A percentile compares a stretch with the other conserved stretches of the same genome.
These are phyloP conservation scores for Arthrobotrys entomopaga DNA, from an alignment of 2,329 filamentous ascomycete genomes.

Conservation along the genomic window DNA sequence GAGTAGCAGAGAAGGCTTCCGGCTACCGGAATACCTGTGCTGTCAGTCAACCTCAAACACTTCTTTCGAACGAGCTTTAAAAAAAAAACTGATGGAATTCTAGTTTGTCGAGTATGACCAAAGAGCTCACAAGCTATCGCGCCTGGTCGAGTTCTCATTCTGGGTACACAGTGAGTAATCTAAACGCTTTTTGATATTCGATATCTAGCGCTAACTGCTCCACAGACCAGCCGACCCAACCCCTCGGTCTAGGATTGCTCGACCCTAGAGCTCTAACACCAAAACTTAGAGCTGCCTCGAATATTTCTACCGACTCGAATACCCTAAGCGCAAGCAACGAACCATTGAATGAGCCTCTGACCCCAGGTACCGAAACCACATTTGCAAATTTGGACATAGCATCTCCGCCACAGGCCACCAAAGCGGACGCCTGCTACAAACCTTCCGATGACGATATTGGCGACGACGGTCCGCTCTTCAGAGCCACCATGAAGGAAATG, in stretches of 20 bases:
- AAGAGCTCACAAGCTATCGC: conserved; percentile 85
- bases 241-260: conserved; percentile 41
- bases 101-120: conserved; percentile 98
- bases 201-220: conserved; percentile 14
- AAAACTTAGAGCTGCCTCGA: conserved; percentile 40
- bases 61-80: neutral
- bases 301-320: conserved; percentile 51
- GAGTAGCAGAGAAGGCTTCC: conserved; percentile 78
- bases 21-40: conserved; percentile 97
- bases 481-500: conserved; percentile 93
- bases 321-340: conserved; percentile 36
- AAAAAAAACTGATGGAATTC: conserved; percentile 4
- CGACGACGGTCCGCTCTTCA: conserved; percentile 93
- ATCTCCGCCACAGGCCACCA: conserved; percentile 63
- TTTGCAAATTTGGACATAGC: conserved; percentile 45
- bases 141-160: conserved; percentile 90
- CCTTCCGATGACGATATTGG: conserved; percentile 83
- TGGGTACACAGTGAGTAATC: conserved; percentile 81
- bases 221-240: conserved; percentile 35
- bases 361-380: conserved; percentile 55
- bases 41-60: conserved; percentile 65
- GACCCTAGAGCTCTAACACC: conserved; percentile 41
- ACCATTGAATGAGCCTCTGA: conserved; percentile 55
- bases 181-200: too few relatives aligned
- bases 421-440: conserved; percentile 85